Evolutionary conservation across 1,139 yeast species (phyloP).

Genomic region (Hyphopichia khmerensis): DNA sequence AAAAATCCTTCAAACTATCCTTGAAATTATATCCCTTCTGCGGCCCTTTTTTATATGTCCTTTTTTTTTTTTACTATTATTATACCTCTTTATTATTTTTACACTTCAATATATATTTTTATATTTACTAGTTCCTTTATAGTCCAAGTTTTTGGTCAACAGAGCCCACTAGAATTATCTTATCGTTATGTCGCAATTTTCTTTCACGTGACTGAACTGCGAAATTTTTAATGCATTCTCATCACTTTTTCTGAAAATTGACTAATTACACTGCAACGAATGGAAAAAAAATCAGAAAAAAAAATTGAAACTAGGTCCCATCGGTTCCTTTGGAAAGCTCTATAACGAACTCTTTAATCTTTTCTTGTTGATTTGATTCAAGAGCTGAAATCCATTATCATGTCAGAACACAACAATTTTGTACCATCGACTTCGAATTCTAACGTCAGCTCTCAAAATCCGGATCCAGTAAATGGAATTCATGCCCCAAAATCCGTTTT

Average conservation of each 20-base stretch:
- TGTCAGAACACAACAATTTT: neutral
- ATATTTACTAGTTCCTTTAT: no score
- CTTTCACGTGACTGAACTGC: neutral
- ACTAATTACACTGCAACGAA: neutral
- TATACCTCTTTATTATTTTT: no score
- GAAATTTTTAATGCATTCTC: neutral
- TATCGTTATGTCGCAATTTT: no score
- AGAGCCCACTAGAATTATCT: no score
- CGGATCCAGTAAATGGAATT: slow-evolving; percentile 15
- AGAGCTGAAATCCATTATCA: neutral
- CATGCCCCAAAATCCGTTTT: slow-evolving; percentile 20
- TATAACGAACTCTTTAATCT: no score
- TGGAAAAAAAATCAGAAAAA: neutral
- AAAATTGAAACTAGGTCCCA: no score
- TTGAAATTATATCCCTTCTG: neutral
- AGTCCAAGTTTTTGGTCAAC: no score
- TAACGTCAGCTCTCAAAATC: neutral
- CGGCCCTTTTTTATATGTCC: neutral
- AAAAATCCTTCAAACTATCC: neutral
- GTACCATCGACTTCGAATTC: neutral
- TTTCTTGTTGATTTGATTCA: no score
- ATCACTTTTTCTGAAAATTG: neutral
- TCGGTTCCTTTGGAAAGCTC: no score
- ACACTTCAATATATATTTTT: no score
- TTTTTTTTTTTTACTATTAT: neutral